Conservation (phyloP, 805 yeast genomes). For the Blastobotrys attinorum region DNA sequence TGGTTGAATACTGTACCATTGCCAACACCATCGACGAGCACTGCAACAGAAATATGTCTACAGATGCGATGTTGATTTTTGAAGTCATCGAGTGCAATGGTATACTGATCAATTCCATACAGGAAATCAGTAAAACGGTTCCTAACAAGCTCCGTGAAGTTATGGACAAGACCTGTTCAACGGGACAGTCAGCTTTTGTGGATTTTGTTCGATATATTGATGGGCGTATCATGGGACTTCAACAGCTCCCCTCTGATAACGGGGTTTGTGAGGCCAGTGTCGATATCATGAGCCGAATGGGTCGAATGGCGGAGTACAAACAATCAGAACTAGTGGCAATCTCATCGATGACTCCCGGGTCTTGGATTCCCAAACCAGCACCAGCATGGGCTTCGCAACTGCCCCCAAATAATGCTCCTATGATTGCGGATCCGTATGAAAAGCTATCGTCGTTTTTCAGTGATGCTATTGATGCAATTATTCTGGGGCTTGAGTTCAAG, state of each 20-base stretch:
- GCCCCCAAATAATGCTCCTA: conserved; percentile 35
- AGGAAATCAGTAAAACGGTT: conserved; percentile 21
- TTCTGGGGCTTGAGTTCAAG: conserved; percentile 54
- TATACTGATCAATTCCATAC: conserved; percentile 28
- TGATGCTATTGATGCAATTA: conserved; percentile 71
- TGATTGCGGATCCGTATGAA: conserved; percentile 38
- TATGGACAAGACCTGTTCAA: conserved; percentile 17
- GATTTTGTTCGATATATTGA: conserved; percentile 55
- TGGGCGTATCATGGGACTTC: conserved; percentile 37
- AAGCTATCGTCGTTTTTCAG: conserved; percentile 60
- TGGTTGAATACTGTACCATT: conserved; percentile 35
- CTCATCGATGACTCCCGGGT: conserved; percentile 45
- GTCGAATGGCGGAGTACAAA: conserved; percentile 56
- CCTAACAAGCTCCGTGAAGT: conserved; percentile 16
- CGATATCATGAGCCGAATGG: conserved; percentile 60
- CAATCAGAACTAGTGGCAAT: conserved; percentile 47
- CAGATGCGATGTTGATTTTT: conserved; percentile 46
- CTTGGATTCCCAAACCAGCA: conserved; percentile 57
- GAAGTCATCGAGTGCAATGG: conserved; percentile 48
- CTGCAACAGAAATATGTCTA: conserved; percentile 36
- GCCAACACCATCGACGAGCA: conserved; percentile 33
- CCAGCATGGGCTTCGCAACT: conserved; percentile 47
- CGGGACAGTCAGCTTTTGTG: conserved; percentile 36
- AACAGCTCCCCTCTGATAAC: conserved; percentile 52
- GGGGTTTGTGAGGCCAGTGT: conserved; percentile 66